Base-by-base conservation (phyloP, 805 yeast genomes). In the Candida railenensis region DNA sequence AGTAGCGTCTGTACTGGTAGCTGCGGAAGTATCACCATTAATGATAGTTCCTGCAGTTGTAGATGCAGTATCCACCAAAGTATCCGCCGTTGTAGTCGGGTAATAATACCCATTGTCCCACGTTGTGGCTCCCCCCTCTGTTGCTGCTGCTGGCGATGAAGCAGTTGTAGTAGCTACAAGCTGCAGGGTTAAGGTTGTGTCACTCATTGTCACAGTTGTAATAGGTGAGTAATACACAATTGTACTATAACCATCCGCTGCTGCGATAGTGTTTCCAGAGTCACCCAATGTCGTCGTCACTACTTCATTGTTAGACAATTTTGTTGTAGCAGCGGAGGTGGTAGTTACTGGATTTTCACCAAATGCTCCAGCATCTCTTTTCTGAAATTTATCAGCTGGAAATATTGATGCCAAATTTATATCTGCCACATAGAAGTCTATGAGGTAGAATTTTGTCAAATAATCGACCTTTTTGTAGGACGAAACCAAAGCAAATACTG, bases 401-500 rank as follows among this genome's bases (percentile, higher is more conserved):
- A 71, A 54, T 5, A 71, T 28, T 18, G 62, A 53, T 2, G 67
- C 54, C 19, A 71, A 54, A 44, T 72, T 62, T 45, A 71, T 57
- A 16, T 62, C 52, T 15, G 59, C 56, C 38, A 70, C 55, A 40
- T 71, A 73, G 48, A 72, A 52, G 43, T 69, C 63, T 33, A 72
- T 47, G 46, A 72, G 53, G 48, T 71, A 72, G 32, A 69, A 61
- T 22, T 53, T 47, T 9, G 73, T 71, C 32, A 72, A 56, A 48
- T 64, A 67, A 14, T 54, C 15, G 21, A 61, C 59, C 42, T 67
- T 66, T 33, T 60, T 60, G 54, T 67, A 71, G 2, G 76, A 69
- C 2, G 76, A 74, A 5, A 66, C 58, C 15, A 72, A 37, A 1
- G 73, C 72, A 59, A 71, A 70, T 2, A 58, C 53, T 14, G 71